These are phyloP conservation scores for Ogataea corticis DNA, from an alignment of 805 yeast species.

Conservation along the genomic window DNA sequence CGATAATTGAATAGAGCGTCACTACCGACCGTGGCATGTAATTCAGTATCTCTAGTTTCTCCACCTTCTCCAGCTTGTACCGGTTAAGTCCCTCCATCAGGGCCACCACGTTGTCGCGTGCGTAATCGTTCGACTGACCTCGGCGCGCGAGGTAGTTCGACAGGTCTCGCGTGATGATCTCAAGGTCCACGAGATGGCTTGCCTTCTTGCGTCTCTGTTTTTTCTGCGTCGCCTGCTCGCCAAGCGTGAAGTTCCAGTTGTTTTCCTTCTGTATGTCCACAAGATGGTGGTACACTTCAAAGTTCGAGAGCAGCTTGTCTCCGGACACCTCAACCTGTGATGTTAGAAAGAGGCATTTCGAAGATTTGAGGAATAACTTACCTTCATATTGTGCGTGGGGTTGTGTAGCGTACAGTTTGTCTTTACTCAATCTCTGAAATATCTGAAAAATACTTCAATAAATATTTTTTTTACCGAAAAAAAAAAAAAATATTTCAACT, in stretches of 20 bases:
- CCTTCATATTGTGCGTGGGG: constrained; percentile 12
- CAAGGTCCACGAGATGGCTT: constrained; percentile 45
- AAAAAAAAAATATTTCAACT: no score
- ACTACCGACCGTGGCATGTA: constrained; percentile 79
- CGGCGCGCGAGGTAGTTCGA: constrained; percentile 41
- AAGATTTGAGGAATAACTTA: constrained; percentile 1
- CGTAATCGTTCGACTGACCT: constrained; percentile 36
- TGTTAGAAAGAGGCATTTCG: background rate
- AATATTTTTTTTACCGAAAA: no score
- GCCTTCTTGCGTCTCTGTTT: constrained; percentile 32
- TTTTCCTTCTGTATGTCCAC: constrained; percentile 46
- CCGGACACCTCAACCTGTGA: constrained; percentile 48
- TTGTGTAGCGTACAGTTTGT: no score
- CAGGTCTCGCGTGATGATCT: constrained; percentile 49
- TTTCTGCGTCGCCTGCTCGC: constrained; percentile 11
- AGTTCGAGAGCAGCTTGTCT: constrained; percentile 62
- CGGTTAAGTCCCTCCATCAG: constrained; percentile 45
- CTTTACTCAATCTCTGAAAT: background rate
- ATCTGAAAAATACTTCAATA: background rate
- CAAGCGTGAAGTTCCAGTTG: constrained; percentile 45
- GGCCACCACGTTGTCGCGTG: constrained; percentile 32
- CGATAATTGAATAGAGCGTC: constrained; percentile 74
- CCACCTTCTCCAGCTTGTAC: constrained; percentile 73
- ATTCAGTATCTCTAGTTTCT: constrained; percentile 80
- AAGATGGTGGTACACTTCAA: constrained; percentile 61